Conservation (phyloP, 1,284 basidiomycete species). For the Anthracocystis setariae region DNA sequence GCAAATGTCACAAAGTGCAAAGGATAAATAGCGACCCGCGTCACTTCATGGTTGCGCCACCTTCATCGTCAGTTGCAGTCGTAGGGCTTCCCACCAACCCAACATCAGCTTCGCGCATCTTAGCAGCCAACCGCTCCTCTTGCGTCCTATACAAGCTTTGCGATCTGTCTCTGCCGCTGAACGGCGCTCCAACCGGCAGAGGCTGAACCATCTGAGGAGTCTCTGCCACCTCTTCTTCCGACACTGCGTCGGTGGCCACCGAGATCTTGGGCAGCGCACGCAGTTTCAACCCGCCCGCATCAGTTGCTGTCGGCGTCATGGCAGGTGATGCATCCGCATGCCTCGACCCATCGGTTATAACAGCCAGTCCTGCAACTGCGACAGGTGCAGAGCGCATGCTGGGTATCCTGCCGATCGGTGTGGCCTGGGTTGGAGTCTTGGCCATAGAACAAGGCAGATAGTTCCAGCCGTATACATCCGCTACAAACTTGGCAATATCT, state of each 20-base stretch:
- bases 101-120: conserved; percentile 52
- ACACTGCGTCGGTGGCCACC: conserved; percentile 12
- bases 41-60: neutral
- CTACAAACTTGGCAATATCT: conserved; percentile 76
- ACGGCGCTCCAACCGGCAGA: conserved; percentile 3
- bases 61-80: conserved; percentile 29
- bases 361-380: conserved; percentile 18
- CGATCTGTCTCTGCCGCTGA: conserved; percentile 6
- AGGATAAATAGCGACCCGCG: neutral
- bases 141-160: conserved; percentile 27
- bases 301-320: conserved; percentile 6
- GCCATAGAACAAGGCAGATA: conserved; percentile 43
- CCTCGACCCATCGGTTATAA: conserved; percentile 6
- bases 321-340: conserved; percentile 11
- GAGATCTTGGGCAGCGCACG: conserved; percentile 36
- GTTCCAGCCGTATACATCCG: conserved; percentile 85
- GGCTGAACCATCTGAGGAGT: neutral
- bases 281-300: neutral
- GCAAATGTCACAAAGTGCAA: too few relatives aligned
- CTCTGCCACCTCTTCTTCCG: neutral
- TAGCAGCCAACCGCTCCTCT: conserved; percentile 44
- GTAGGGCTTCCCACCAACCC: conserved; percentile 52
- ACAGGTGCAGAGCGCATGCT: conserved; percentile 45
- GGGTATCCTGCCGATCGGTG: conserved; percentile 36
- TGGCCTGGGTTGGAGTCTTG: conserved; percentile 37